Evolutionary conservation across 768 basidiomycete genomes (phyloP).

Genomic region (Paxillus involutus): DNA sequence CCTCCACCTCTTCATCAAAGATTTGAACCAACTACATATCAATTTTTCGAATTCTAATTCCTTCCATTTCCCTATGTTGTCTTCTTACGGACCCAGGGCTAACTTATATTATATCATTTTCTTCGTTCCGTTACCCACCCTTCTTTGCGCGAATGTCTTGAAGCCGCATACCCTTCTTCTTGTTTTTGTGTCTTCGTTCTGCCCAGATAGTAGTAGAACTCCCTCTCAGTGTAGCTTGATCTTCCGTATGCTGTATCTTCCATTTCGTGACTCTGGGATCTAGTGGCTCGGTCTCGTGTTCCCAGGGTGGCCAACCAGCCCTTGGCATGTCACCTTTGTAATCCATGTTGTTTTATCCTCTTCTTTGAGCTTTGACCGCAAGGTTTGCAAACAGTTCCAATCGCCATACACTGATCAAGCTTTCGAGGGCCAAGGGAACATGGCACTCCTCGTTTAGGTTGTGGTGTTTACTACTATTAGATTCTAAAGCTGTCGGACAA

Average conservation of each 20-base stretch:
- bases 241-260: slow-evolving; percentile 29
- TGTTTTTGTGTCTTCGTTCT: background rate
- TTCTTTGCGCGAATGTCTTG: background rate
- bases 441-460: too few species aligned
- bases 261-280: slow-evolving; percentile 5
- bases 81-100: slow-evolving; percentile 5
- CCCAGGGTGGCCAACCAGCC: slow-evolving; percentile 4
- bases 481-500: slow-evolving; percentile 14
- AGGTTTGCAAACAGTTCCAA: too few species aligned
- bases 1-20: slow-evolving; percentile 58
- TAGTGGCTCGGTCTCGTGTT: slow-evolving; percentile 2
- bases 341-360: background rate
- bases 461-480: slow-evolving; percentile 3
- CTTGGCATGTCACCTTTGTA: slow-evolving; percentile 12
- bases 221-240: slow-evolving; percentile 28
- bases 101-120: slow-evolving; percentile 28
- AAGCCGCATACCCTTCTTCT: slow-evolving; percentile 10
- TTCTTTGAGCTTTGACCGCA: too few species aligned
- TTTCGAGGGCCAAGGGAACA: too few species aligned
- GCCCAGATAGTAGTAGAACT: background rate
- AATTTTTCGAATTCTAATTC: slow-evolving; percentile 75
- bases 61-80: slow-evolving; percentile 5
- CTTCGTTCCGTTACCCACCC: slow-evolving; percentile 2
- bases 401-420: too few species aligned
- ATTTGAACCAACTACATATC: slow-evolving; percentile 67